phyloP scores from a whole-genome alignment of 768 basidiomycete genomes.

The Russula sp. region DNA sequence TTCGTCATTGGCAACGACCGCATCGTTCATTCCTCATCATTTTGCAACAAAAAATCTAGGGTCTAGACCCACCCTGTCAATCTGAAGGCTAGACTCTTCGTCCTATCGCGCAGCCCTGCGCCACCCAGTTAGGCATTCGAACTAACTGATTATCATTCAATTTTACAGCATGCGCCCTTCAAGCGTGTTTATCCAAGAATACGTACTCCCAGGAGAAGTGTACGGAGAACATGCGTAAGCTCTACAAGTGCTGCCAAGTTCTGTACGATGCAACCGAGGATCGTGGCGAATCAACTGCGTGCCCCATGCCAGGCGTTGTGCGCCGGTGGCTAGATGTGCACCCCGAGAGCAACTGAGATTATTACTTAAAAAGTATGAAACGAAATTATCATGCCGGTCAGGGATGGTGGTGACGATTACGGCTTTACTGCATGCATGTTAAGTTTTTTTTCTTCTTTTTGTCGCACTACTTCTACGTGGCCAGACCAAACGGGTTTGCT shows the following conservation, averaged over 20 bases:
- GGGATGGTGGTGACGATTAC: not conserved
- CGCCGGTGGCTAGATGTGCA: conserved; percentile 54
- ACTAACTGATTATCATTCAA: not conserved
- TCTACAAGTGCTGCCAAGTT: conserved; percentile 55
- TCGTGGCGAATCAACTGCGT: conserved; percentile 48
- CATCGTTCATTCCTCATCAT: not conserved
- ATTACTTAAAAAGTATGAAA: not conserved
- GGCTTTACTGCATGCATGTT: not conserved
- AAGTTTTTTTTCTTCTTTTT: not conserved
- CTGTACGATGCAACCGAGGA: conserved; percentile 43
- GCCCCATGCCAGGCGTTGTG: conserved; percentile 48
- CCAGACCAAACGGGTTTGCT: too few species aligned
- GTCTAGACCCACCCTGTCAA: conserved; percentile 16
- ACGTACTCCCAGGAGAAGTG: conserved; percentile 62
- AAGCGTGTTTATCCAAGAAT: conserved; percentile 54
- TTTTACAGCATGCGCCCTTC: conserved; percentile 52
- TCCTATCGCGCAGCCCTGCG: not conserved
- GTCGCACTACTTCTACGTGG: too few species aligned
- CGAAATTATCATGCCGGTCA: not conserved
- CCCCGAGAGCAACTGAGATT: conserved; percentile 23
- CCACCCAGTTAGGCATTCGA: not conserved
- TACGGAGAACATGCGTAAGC: conserved; percentile 38
- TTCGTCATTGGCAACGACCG: not conserved
- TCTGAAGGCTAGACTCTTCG: conserved; percentile 16
- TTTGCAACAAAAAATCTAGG: not conserved